Evolutionary conservation across 148 eudicot genomes (phyloP).

Genomic region (Talinum fruticosum): DNA sequence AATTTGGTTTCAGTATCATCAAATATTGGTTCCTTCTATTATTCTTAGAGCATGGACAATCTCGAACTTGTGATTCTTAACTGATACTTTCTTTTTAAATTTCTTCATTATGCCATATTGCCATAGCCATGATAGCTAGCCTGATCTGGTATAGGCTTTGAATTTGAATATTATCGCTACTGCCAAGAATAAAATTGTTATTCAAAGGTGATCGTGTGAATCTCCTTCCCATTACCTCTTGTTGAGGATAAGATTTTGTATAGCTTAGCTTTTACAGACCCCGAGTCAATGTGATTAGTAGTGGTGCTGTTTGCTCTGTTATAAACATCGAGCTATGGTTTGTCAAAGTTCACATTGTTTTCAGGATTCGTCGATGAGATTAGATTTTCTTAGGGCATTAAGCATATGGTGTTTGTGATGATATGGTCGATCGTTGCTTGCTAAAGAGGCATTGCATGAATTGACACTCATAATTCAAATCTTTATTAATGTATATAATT

Average conservation of each 20-base stretch:
- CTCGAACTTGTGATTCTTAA: background rate
- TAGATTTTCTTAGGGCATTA: too few species aligned
- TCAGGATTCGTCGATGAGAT: too few species aligned
- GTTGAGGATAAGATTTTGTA: background rate
- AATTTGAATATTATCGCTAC: background rate
- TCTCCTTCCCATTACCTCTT: background rate
- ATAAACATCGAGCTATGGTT: too few species aligned
- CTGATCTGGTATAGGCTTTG: background rate
- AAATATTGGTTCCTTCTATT: constrained; percentile 2
- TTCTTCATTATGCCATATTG: too few species aligned
- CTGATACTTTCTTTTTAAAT: background rate
- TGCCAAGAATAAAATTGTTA: background rate
- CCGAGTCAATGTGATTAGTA: too few species aligned
- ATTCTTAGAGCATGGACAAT: background rate
- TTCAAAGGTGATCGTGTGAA: background rate
- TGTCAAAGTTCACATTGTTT: too few species aligned
- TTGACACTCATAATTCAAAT: too few species aligned
- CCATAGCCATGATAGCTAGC: background rate
- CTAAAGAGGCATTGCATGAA: too few species aligned
- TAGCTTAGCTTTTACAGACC: background rate
- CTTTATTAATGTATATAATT: too few species aligned
- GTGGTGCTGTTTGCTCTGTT: background rate
- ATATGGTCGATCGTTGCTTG: too few species aligned
- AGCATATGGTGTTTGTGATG: too few species aligned
- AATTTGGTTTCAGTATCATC: constrained; percentile 2